Evolutionary conservation across 2,329 filamentous ascomycete species (phyloP), one percentile per base, ranked within the genome.

Genomic region (Aspergillus oerlinghausenensis): DNA sequence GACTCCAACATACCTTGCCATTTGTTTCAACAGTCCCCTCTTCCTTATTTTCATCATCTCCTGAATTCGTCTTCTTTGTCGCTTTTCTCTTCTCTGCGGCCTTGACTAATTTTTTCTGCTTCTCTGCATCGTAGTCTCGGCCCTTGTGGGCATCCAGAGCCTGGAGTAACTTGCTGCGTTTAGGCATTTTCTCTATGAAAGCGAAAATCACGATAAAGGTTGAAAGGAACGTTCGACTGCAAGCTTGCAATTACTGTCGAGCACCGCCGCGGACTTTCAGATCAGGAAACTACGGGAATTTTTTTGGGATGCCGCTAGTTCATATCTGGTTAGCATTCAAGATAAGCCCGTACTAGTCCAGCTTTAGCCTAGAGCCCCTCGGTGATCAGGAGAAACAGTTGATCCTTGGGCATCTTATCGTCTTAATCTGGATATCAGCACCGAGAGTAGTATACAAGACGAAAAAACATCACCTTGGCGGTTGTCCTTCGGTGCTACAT

Each of bases 61-160:
- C 62, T 28, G 55, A 45, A 48, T 60, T 49, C 50, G 56, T 50
- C 58, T 62, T 63, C 60, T 73, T 75, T 55, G 67, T 57, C 53
- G 64, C 65, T 64, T 78, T 79, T 58, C 64, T 73, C 64, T 79
- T 80, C 61, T 77, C 75, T n/a, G 70, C 76, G 54, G 73, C 69
- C 77, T 70, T 81, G 59, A 72, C 75, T 67, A 87, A 78, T 77
- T 88, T 89, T 71, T 86, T 84, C 72, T 93, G 88, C 73, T 89
- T 86, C 73, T 93, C 89, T 53, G 90, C 81, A 61, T 88, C 87
- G 60, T 89, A 88, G 64, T 94, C 88, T 50, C 82, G 77, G 29
- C 84, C 83, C 68, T 83, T 80, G 57, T 83, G 75, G 53, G 79
- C 77, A 63, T 86, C 82, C 23, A 87, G 79, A 49, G 84, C 83